phyloP scores from a whole-genome alignment of 208 protist genomes.

The Trypanosoma rangeli region DNA sequence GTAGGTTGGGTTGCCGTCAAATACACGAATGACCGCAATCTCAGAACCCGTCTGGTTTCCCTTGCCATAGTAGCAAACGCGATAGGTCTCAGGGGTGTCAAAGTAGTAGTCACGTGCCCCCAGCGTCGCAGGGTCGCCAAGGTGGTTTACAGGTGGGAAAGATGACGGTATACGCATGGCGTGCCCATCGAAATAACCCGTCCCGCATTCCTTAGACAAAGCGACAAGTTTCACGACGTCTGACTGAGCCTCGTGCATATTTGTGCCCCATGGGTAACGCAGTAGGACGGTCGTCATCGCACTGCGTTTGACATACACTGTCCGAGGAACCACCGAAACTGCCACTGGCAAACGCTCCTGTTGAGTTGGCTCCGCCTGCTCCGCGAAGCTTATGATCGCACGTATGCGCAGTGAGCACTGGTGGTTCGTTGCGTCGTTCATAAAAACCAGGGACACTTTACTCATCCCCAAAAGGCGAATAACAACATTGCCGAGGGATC shows the following conservation, averaged over 20 bases:
- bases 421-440: conserved; percentile 41
- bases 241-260: conserved; percentile 1
- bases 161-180: conserved; percentile 13
- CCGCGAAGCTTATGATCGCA: conserved; percentile 33
- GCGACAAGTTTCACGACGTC: conserved; percentile 28
- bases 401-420: conserved; percentile 48
- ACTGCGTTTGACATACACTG: conserved; percentile 40
- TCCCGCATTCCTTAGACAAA: conserved; percentile 24
- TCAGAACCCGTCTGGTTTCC: conserved; percentile 14
- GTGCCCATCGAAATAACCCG: not conserved
- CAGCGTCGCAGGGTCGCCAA: conserved; percentile 20
- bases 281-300: conserved; percentile 45
- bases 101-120: conserved; percentile 36
- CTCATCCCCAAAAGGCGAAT: conserved; percentile 32
- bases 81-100: conserved; percentile 40
- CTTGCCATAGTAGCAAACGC: conserved; percentile 48
- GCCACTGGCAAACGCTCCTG: conserved; percentile 34
- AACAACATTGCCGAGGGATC: conserved; percentile 49
- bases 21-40: conserved; percentile 60
- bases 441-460: conserved; percentile 55
- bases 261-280: conserved; percentile 28
- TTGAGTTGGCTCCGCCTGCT: conserved; percentile 11
- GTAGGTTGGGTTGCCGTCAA: conserved; percentile 63
- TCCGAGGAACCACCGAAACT: conserved; percentile 52
- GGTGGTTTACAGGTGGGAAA: not conserved